Evolutionary conservation across 164 flowering plant species (phyloP), one percentile per base, ranked within the genome.

Genomic region (Vitis rupestris): DNA sequence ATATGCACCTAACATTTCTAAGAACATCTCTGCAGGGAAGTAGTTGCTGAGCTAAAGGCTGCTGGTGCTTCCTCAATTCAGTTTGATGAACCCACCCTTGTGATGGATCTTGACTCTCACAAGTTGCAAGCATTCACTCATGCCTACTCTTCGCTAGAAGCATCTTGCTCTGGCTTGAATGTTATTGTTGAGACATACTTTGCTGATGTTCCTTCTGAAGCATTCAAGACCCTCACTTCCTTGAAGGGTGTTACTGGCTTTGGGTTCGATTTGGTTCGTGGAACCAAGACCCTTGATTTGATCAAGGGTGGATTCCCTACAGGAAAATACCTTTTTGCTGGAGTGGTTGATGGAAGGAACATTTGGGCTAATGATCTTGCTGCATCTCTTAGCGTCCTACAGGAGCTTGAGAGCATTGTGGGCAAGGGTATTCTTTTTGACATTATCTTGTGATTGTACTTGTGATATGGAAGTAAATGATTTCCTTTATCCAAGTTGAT

Each of bases 41-140:
- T 87, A 61, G 65, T 87, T 0, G 19, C 85, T 64, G 93, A 88
- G 67, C 78, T 88, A 23, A 88, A 87, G 75, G 83, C 86, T 55
- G 90, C 89, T 81, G 93, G 93, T 75, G 90, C 93, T 70, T 59
- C 89, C 30, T 84, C 85, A 88, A 80, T 88, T 83, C 90, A 88
- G 79, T 85, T 88, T 75, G 93, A 88, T 77, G 93, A 87, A 75
- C 90, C 93, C 59, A 80, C 82, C 50, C 84, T 86, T 66, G 83
- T 85, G 31, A 61, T 67, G 89, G 90, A 88, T 73, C 93, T 88
- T 71, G 87, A 87, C 12, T 72, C 86, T 63, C 82, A 84, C 79
- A 72, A 84, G 69, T 71, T 88, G 74, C 70, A 81, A 71, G 88
- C 87, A 59, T 88, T 88, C 58, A 82, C 83, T 31, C 67, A 68